Percentiles rank a stretch among this genome's conserved stretches.
Conservation (phyloP, 305 asterid species). For the Fraxinus angustifolia region DNA sequence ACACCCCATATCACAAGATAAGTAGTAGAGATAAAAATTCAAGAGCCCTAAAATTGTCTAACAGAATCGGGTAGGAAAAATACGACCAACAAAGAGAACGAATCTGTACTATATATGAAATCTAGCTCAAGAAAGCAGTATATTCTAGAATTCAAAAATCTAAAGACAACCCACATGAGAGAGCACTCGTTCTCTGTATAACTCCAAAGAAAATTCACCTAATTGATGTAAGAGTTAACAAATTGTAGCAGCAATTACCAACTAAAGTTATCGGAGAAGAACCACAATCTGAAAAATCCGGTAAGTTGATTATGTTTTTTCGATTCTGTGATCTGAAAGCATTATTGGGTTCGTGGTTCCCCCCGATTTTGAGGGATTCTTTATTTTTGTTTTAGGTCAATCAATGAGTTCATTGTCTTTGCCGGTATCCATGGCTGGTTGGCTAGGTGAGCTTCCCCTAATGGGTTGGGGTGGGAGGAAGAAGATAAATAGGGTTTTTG, state of each 20-base stretch:
- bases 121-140: constrained; percentile 30
- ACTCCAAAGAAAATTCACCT: too few species aligned
- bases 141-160: constrained; percentile 19
- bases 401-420: background rate
- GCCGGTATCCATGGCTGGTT: constrained; percentile 30
- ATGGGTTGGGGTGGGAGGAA: constrained; percentile 37
- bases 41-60: constrained; percentile 19
- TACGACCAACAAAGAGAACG: constrained; percentile 5
- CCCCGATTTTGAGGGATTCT: background rate
- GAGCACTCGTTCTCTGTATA: constrained; percentile 30
- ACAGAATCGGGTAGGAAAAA: constrained; percentile 9
- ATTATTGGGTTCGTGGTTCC: background rate
- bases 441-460: constrained; percentile 95
- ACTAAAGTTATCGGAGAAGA: constrained; percentile 36
- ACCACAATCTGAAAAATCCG: constrained; percentile 30
- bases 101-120: constrained; percentile 7
- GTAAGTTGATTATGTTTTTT: constrained; percentile 17
- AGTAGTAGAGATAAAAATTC: constrained; percentile 23
- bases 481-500: too few species aligned
- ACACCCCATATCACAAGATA: constrained; percentile 41
- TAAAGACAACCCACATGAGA: constrained; percentile 46
- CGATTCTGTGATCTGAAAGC: background rate
- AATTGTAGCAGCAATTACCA: constrained; percentile 29
- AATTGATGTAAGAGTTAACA: constrained; percentile 25
- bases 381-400: constrained; percentile 1